Evolutionary conservation across 2,329 filamentous ascomycete species (phyloP).

Genomic region (Trichophaea hybrida): DNA sequence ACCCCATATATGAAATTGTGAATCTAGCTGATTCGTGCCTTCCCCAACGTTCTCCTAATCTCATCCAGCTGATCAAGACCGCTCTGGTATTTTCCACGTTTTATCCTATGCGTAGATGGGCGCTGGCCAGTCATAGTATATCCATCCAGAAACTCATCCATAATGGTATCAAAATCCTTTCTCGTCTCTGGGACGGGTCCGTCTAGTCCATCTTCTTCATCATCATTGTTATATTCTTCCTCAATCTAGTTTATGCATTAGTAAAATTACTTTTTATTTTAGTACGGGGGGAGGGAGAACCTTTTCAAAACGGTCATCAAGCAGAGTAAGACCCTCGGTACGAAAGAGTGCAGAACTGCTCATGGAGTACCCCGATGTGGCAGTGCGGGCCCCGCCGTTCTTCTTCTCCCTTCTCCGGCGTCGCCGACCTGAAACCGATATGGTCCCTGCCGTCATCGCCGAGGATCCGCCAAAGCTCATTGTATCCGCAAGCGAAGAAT

Average conservation of each 20-base stretch:
- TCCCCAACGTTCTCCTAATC: constrained; percentile 46
- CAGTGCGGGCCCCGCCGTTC: constrained; percentile 59
- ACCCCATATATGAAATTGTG: background rate
- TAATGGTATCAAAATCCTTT: constrained; percentile 70
- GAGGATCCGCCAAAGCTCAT: constrained; percentile 45
- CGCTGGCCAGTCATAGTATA: constrained; percentile 60
- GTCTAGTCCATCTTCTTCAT: constrained; percentile 36
- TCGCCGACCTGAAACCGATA: constrained; percentile 31
- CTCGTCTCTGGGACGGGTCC: constrained; percentile 31
- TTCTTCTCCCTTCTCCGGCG: constrained; percentile 87
- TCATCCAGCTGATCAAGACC: constrained; percentile 86
- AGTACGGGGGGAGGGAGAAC: background rate
- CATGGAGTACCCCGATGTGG: constrained; percentile 80
- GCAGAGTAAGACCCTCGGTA: constrained; percentile 69
- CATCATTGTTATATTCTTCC: constrained; percentile 51
- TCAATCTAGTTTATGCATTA: constrained; percentile 44
- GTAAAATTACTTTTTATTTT: constrained; percentile 15
- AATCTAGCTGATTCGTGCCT: constrained; percentile 11
- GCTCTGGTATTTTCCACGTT: constrained; percentile 65
- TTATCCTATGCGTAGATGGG: constrained; percentile 40
- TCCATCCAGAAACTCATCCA: constrained; percentile 80
- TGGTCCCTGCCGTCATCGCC: constrained; percentile 50
- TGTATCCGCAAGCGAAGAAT: constrained; percentile 26
- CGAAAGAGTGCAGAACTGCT: constrained; percentile 73
- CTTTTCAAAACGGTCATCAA: constrained; percentile 81